Percentiles rank a stretch among this genome's conserved stretches.
Evolutionary conservation across 1,139 yeast species (phyloP).

Genomic region (Casaregolazyma suthepensis): DNA sequence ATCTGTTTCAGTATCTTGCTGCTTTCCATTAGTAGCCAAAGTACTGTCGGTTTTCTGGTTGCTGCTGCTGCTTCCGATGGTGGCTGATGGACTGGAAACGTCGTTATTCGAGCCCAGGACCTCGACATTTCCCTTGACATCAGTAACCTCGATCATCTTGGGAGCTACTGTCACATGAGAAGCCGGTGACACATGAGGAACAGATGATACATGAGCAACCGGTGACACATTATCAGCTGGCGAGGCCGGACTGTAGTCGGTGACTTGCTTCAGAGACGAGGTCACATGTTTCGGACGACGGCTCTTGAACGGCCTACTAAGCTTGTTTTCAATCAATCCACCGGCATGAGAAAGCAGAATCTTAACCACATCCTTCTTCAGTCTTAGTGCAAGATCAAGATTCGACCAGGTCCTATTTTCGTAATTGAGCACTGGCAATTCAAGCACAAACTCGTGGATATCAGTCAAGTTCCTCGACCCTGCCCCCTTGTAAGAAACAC

Average conservation of each 20-base stretch:
- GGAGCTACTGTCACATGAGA: neutral
- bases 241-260: slow-evolving; percentile 31
- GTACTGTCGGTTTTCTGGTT: neutral
- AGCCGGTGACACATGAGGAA: no score
- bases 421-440: slow-evolving; percentile 61
- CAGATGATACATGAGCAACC: no score
- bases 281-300: slow-evolving; percentile 12
- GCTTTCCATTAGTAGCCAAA: neutral
- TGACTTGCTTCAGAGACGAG: slow-evolving; percentile 30
- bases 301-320: slow-evolving; percentile 38
- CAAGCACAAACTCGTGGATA: slow-evolving; percentile 60
- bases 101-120: neutral
- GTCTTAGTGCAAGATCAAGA: slow-evolving; percentile 58
- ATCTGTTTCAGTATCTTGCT: neutral
- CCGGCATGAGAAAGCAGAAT: slow-evolving; percentile 72
- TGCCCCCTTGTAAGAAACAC: slow-evolving; percentile 73
- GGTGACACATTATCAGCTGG: slow-evolving; percentile 27
- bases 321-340: slow-evolving; percentile 70
- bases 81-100: neutral
- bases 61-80: neutral
- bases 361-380: slow-evolving; percentile 64
- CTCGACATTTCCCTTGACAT: neutral
- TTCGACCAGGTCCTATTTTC: slow-evolving; percentile 71
- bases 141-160: neutral
- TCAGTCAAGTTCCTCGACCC: slow-evolving; percentile 62